These are phyloP conservation scores for Nicotiana tabacum DNA, from an alignment of 257 asterid species.

Conservation along the genomic window DNA sequence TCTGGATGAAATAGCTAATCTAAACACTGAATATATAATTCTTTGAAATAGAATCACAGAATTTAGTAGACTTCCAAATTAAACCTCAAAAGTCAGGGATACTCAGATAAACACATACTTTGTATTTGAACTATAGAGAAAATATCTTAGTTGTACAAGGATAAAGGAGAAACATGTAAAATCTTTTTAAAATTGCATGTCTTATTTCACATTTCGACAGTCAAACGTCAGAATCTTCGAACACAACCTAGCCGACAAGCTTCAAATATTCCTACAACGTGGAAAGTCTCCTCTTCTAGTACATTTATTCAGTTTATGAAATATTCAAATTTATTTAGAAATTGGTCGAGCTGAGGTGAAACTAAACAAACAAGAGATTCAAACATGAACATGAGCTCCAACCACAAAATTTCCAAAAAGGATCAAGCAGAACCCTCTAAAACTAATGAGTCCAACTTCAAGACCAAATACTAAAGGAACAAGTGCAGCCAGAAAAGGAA, in stretches of 20 bases:
- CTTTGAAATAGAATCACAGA: not conserved
- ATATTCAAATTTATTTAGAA: not conserved
- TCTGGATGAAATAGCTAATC: not conserved
- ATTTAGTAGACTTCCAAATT: not conserved
- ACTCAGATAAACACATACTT: not conserved
- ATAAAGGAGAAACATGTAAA: not conserved
- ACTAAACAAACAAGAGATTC: not conserved
- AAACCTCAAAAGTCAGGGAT: not conserved
- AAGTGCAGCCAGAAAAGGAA: not conserved
- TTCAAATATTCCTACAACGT: not conserved
- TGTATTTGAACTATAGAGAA: not conserved
- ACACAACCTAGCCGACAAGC: not conserved
- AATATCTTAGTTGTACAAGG: not conserved
- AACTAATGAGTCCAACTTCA: not conserved
- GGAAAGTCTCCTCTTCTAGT: not conserved
- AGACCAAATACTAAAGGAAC: not conserved
- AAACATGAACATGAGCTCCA: not conserved
- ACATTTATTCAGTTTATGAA: not conserved
- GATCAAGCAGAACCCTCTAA: not conserved
- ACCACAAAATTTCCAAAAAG: slow-evolving; percentile 2
- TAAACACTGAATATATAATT: not conserved
- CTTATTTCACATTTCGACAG: not conserved
- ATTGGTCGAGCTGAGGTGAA: slow-evolving; percentile 2
- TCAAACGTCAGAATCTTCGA: not conserved
- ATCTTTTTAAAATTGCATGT: not conserved